phyloP scores from a whole-genome alignment of 148 eudicot species.

The Chenopodium berlandieri region DNA sequence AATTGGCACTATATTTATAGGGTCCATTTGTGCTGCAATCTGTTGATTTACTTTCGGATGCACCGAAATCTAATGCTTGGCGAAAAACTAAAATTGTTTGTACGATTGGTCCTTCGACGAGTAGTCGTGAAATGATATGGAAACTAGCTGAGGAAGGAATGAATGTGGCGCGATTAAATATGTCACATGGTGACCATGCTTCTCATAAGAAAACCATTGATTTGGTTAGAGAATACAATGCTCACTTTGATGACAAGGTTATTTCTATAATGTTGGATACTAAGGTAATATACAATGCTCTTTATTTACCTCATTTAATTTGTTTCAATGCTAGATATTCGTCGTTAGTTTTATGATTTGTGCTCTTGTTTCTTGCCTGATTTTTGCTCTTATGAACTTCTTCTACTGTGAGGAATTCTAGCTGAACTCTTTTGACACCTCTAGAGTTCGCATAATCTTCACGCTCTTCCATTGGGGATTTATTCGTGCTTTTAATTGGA shows the following conservation, averaged over 20 bases:
- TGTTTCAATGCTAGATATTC: background rate
- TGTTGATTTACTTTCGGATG: slow-evolving; percentile 29
- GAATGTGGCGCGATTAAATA: slow-evolving; percentile 96
- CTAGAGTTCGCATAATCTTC: background rate
- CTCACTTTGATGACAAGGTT: slow-evolving; percentile 83
- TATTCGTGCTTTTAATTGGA: background rate
- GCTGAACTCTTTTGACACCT: background rate
- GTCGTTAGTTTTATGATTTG: background rate
- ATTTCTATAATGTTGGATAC: slow-evolving; percentile 96
- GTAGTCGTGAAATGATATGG: slow-evolving; percentile 98
- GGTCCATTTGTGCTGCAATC: slow-evolving; percentile 49
- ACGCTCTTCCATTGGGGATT: no score
- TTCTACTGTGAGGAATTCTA: background rate
- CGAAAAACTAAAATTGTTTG: slow-evolving; percentile 95
- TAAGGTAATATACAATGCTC: slow-evolving; percentile 48
- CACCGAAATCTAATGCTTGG: slow-evolving; percentile 29
- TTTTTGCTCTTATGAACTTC: background rate
- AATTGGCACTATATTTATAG: slow-evolving; percentile 9
- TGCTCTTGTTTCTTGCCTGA: background rate
- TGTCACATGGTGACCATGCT: slow-evolving; percentile 97
- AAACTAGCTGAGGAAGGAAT: slow-evolving; percentile 91
- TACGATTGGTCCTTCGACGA: slow-evolving; percentile 92
- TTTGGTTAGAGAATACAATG: slow-evolving; percentile 85
- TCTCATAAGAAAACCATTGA: slow-evolving; percentile 95
- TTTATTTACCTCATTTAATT: background rate